Evolutionary conservation across 805 yeast species (phyloP), one percentile per base, ranked within the genome.

Genomic region (Yarrowia osloensis): DNA sequence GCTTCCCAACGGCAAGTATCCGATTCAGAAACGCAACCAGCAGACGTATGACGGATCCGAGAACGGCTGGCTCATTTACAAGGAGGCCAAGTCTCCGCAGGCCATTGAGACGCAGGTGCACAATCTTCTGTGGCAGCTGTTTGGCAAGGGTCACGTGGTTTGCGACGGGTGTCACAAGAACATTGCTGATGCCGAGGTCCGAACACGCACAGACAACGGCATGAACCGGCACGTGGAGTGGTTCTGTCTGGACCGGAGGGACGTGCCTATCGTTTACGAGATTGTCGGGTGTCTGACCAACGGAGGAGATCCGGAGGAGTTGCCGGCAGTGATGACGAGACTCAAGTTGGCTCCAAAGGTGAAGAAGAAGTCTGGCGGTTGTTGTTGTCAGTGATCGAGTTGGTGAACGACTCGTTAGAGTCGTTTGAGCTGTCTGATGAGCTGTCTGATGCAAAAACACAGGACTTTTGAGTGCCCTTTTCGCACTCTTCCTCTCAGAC

Each of bases 131-230:
- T 67, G 74, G 24, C 68, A 52, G 7, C 44, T 33, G 39, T 75
- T 63, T 67, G 77, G 77, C 15, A 29, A 66, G 3, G 77, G 77
- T 5, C 69, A 70, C 28, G 74, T 75, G 17, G 69, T 69, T 29
- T 75, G 77, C 55, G 68, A 69, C 5, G 77, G 77, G 7, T 74
- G 76, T 52, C 63, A 52, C 5, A 44, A 50, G 13, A 68, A 70
- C 19, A 69, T 71, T 40, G 31, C 44, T 4, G 50, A 50, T 4
- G 66, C 55, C 1, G 37, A 57, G 28, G 42, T 21, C 21, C 3
- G 37, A 11, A 29, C 37, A 2, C 22, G 35, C 13, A 24, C 26
- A 0, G 29, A n/a, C 3, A 33, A 33, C 9, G 54, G 66, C 13
- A 31, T 46, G 40, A 69, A 70, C 19, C 52, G 62, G 6, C 77